phyloP scores from a whole-genome alignment of 805 yeast species.

The Metschnikowia lochheadii region DNA sequence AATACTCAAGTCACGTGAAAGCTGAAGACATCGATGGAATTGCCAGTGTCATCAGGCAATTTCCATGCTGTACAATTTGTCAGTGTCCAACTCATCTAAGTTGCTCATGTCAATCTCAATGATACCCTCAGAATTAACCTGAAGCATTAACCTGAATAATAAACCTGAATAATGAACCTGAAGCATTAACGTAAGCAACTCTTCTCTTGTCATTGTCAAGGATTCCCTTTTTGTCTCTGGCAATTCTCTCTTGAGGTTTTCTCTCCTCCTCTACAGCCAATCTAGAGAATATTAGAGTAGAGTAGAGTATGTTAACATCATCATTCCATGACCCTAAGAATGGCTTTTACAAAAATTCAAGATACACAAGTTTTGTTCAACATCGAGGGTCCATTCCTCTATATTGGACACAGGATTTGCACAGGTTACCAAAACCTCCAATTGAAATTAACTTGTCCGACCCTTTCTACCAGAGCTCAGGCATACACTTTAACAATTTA shows the following conservation, averaged over 20 bases:
- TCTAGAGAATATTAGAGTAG: too few relatives aligned
- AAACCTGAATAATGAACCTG: too few relatives aligned
- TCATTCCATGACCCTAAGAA: slow-evolving; percentile 78
- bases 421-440: slow-evolving; percentile 54
- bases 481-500: slow-evolving; percentile 84
- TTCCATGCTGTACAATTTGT: slow-evolving; percentile 71
- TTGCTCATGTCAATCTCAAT: slow-evolving; percentile 75
- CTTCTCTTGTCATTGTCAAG: slow-evolving; percentile 69
- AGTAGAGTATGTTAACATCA: slow-evolving; percentile 71
- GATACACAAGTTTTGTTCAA: slow-evolving; percentile 92
- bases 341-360: slow-evolving; percentile 77
- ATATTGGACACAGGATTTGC: slow-evolving; percentile 88
- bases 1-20: too few relatives aligned
- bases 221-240: slow-evolving; percentile 68
- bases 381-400: slow-evolving; percentile 95
- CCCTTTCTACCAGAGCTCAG: slow-evolving; percentile 87
- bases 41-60: too few relatives aligned
- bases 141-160: too few relatives aligned
- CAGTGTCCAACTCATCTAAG: slow-evolving; percentile 68
- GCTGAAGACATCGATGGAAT: too few relatives aligned
- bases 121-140: slow-evolving; percentile 89
- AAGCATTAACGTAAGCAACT: slow-evolving; percentile 80
- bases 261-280: slow-evolving; percentile 73
- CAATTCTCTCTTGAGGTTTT: slow-evolving; percentile 72
- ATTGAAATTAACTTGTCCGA: slow-evolving; percentile 70